Evolutionary conservation across 495 filamentous ascomycete genomes (phyloP).

Genomic region (Cercophora samala): DNA sequence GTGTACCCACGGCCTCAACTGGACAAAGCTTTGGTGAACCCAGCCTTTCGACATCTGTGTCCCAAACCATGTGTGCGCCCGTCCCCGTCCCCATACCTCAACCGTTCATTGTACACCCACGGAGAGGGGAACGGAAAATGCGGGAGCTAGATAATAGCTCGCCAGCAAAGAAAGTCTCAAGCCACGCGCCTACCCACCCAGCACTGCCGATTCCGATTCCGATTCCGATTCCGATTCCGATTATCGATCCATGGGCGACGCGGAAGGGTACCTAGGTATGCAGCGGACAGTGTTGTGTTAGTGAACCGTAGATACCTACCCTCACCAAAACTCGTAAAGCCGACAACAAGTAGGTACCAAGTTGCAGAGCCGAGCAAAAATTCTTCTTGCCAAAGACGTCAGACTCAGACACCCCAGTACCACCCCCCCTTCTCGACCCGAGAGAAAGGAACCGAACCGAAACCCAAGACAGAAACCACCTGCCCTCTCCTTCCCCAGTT

Average conservation of each 20-base stretch:
- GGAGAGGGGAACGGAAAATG: neutral
- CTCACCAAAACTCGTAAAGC: too few species aligned
- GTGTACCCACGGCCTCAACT: neutral
- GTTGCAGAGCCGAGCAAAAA: too few species aligned
- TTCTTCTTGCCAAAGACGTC: neutral
- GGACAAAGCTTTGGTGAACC: neutral
- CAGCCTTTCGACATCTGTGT: too few species aligned
- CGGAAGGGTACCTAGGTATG: neutral
- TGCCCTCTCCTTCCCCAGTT: neutral
- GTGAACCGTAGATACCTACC: too few species aligned
- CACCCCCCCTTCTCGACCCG: neutral
- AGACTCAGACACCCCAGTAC: neutral
- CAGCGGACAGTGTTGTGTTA: too few species aligned
- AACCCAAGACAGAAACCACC: neutral
- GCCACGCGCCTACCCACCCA: neutral
- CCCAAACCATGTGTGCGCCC: neutral
- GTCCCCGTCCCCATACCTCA: too few species aligned
- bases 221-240: neutral
- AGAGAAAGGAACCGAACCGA: neutral
- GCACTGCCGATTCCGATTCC: neutral
- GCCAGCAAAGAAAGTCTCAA: neutral
- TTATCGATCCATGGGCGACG: neutral
- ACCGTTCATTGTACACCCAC: neutral
- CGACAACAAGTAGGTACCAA: too few species aligned
- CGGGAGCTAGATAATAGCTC: neutral